Base-by-base conservation (phyloP, 805 yeast species). In the Wickerhamiella domercqiae region DNA sequence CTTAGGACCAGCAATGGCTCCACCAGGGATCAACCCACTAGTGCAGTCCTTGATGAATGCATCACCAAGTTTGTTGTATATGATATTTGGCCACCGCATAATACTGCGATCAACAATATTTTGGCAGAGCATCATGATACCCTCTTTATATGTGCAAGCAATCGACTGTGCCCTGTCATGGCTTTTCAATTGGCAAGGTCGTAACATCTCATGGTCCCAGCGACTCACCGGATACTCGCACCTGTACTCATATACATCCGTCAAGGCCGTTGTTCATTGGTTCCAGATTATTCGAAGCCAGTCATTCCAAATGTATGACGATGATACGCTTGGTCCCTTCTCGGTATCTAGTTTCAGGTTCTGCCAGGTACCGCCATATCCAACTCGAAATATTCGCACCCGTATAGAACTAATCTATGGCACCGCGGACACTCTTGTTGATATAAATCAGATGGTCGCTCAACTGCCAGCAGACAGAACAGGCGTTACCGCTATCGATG, bases 221-320 rank as follows among this genome's bases (percentile, higher is more conserved):
- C 87, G 86, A 53, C 60, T 73, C 34, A 67, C 80, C n/a, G 70
- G 81, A 13, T 87, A 82, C 56, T 73, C 82, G 14, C 96, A 90
- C 55, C 63, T 87, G 38, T 87, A 86, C 59, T 80, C 94, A 2
- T 78, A 93, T 17, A 83, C 97, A 0, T 74, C 86, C 2, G 97
- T 86, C 19, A 87, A 86, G 56, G 71, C 80, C 7, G 84, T 83
- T 32, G 96, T 84, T n/a, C 95, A 83, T 57, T 83, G 95, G 95
- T 82, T 83, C 51, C 94, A 83, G 58, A 86, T 87, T 37, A 80
- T 87, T 43, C 66, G 78, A 5, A 71, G 71, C 33, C 67, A 70
- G 34, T 40, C 46, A 6, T 86, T 87, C 56, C 94, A 86, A 56
- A 78, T 90, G 94, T 87, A 74, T 57, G 90, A 80, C 50, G 94